Conservation (phyloP, 2,329 filamentous ascomycete species). For the Neurospora sp. region DNA sequence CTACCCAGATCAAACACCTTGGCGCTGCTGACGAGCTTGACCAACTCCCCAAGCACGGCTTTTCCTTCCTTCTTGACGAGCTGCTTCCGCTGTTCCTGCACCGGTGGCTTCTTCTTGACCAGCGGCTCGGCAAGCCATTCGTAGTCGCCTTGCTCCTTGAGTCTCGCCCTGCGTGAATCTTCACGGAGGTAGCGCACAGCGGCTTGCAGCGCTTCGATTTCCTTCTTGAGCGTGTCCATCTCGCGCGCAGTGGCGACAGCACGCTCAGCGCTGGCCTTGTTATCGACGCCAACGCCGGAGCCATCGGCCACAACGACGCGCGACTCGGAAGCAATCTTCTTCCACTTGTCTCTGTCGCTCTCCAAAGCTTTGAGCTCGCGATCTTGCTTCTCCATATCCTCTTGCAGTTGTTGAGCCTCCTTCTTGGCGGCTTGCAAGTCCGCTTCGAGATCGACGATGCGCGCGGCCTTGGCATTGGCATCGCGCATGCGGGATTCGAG, state of each 20-base stretch:
- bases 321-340: constrained; percentile 57
- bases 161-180: constrained; percentile 53
- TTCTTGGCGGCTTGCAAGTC: constrained; percentile 44
- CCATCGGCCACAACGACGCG: constrained; percentile 33
- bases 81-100: constrained; percentile 37
- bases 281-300: constrained; percentile 31
- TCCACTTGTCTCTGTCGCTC: constrained; percentile 59
- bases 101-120: constrained; percentile 24
- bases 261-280: constrained; percentile 53
- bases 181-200: constrained; percentile 59
- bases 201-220: constrained; percentile 55
- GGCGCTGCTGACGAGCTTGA: constrained; percentile 49
- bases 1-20: constrained; percentile 49
- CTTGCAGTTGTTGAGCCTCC: constrained; percentile 43
- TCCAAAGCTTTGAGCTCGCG: constrained; percentile 56
- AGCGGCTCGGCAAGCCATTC: constrained; percentile 59
- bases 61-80: constrained; percentile 51
- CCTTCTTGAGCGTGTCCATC: constrained; percentile 60
- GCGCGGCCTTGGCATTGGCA: constrained; percentile 65
- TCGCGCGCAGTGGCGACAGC: constrained; percentile 63
- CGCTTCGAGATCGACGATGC: constrained; percentile 55
- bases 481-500: constrained; percentile 82
- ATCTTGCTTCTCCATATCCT: constrained; percentile 58
- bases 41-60: constrained; percentile 54
- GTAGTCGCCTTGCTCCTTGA: constrained; percentile 43